Evolutionary conservation across 2,329 filamentous ascomycete genomes (phyloP), one percentile per base, ranked within the genome.

Genomic region (Coleophoma eucalyptorum): DNA sequence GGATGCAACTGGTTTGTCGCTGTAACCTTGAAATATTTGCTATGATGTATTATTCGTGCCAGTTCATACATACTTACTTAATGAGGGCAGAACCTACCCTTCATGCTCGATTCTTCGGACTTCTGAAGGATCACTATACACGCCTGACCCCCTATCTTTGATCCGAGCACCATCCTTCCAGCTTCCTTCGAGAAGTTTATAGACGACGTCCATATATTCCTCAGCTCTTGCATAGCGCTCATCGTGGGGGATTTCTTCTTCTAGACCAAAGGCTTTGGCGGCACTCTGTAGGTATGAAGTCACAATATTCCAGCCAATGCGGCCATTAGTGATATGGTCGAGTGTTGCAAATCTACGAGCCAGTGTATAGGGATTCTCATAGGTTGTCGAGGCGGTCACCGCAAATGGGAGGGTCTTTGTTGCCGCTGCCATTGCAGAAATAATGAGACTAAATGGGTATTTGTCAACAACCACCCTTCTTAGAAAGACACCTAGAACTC

Each of bases 111-210:
- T 87, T 52, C 79, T 66, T 3, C 84, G 74, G 2, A 88, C 79
- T 0, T 80, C 72, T 1, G 69, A 62, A 2, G 78, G 76, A 18
- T 77, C 70, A 1, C 76, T 78, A 62, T 86, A 87, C 43, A 86
- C 66, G 1, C 81, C 80, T 5, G 70, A 74, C 52, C 78, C 66
- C 15, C 76, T 74, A 59, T 88, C 78, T 0, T 80, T 72, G 34
- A 80, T 72, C 1, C 88, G 80, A 0, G 84, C 84, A 58, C 87
- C 84, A 49, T 82, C 78, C 21, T 83, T 73, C 84, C 84, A 87
- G 0, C 81, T 86, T 0, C 80, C 81, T 58, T 87, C 77, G 62
- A 82, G 76, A 2, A 88, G 76, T 60, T 87, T 87, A 68, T 86
- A 80, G 59, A 81, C 76, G 33, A 84, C 81, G 55, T 77, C 69